Conservation (phyloP, 805 yeast species). For the Kuraishia ogatae region DNA sequence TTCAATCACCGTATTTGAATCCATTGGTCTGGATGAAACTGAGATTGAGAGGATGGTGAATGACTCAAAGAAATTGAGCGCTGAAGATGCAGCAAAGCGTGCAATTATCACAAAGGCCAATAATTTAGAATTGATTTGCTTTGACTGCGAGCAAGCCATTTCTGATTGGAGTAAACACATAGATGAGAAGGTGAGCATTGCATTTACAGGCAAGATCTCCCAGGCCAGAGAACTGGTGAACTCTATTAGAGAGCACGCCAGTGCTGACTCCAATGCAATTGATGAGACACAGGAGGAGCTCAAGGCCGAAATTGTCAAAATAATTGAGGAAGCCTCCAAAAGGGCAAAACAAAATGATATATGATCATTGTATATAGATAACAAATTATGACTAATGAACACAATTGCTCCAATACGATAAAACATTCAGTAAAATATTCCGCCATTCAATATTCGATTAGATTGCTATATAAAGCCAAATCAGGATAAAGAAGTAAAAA, state of each 20-base stretch:
- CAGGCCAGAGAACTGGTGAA: conserved; percentile 19
- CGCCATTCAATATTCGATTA: no score
- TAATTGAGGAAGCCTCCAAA: conserved; percentile 1
- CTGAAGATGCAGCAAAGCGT: conserved; percentile 79
- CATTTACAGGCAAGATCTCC: conserved; percentile 12
- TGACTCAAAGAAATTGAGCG: conserved; percentile 85
- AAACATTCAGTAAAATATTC: no score
- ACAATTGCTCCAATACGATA: no score
- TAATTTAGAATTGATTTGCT: conserved; percentile 32
- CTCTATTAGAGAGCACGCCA: conserved; percentile 20
- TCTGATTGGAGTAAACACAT: conserved; percentile 14
- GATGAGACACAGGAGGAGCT: conserved; percentile 26
- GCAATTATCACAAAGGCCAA: conserved; percentile 79
- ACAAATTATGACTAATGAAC: no score
- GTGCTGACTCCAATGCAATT: conserved; percentile 18
- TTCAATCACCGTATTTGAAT: conserved; percentile 92
- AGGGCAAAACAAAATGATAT: neutral
- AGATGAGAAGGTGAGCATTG: conserved; percentile 7
- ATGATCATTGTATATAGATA: neutral
- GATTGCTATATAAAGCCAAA: no score
- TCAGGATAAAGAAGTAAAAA: no score
- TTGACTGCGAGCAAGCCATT: conserved; percentile 26
- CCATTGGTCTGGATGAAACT: conserved; percentile 83
- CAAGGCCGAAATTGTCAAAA: conserved; percentile 14
- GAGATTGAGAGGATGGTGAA: conserved; percentile 88